Evolutionary conservation across 805 yeast species (phyloP).

Genomic region (Komagataella ulmi): DNA sequence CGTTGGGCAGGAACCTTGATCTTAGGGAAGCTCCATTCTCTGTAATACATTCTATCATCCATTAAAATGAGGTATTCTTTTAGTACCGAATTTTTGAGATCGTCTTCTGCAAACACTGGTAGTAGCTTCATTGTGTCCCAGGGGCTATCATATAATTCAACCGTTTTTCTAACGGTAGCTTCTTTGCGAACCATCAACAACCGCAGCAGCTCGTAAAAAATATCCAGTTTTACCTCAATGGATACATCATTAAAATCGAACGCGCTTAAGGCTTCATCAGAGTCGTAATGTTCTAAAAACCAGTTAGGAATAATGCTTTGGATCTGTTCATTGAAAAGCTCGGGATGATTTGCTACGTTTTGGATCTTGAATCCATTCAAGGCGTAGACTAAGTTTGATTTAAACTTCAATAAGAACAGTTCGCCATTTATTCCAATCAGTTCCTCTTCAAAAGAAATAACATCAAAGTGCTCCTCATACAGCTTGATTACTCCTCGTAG

Average conservation of each 20-base stretch:
- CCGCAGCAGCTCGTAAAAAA: constrained; percentile 34
- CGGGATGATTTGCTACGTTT: constrained; percentile 7
- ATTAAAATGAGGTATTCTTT: constrained; percentile 28
- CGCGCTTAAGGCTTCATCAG: constrained; percentile 8
- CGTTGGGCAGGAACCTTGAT: constrained; percentile 21
- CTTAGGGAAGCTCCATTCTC: constrained; percentile 16
- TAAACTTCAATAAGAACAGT: constrained; percentile 28
- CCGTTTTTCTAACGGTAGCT: constrained; percentile 20
- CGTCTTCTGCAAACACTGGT: constrained; percentile 9
- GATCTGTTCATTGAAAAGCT: constrained; percentile 15
- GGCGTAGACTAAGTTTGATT: constrained; percentile 24
- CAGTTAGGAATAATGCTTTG: constrained; percentile 6
- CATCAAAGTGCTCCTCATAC: constrained; percentile 38
- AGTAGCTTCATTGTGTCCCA: constrained; percentile 11
- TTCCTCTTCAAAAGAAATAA: constrained; percentile 50
- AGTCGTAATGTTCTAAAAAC: constrained; percentile 3
- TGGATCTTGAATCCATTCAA: constrained; percentile 22
- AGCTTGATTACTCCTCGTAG: constrained; percentile 39
- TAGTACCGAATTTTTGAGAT: constrained; percentile 3
- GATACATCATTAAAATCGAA: constrained; percentile 24
- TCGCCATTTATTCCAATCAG: constrained; percentile 30
- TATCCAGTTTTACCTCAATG: constrained; percentile 33
- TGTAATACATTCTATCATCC: constrained; percentile 36
- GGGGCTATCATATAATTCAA: constrained; percentile 20
- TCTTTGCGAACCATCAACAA: background rate